phyloP scores from a whole-genome alignment of 2,329 filamentous ascomycete species.

The Pestalotiopsis sp. region DNA sequence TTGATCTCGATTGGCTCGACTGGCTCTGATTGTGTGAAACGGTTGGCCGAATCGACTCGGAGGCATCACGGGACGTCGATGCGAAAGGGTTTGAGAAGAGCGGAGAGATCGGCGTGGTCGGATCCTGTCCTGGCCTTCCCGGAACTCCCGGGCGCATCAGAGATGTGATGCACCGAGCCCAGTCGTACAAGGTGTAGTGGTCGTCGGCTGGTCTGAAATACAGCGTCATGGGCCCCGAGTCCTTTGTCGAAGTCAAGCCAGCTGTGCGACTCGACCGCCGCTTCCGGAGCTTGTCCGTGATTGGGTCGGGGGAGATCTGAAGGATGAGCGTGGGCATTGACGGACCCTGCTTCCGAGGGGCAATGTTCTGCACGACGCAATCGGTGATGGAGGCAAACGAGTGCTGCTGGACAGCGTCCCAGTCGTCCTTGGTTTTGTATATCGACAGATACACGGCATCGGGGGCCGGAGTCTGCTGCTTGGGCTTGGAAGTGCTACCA shows the following conservation, averaged over 20 bases:
- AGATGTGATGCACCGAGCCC: conserved; percentile 55
- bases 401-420: conserved; percentile 57
- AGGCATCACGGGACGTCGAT: conserved; percentile 38
- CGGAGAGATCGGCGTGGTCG: conserved; percentile 56
- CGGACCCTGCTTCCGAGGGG: conserved; percentile 64
- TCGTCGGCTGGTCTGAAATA: conserved; percentile 63
- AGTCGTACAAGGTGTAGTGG: conserved; percentile 57
- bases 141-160: conserved; percentile 42
- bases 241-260: conserved; percentile 55
- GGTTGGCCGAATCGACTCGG: conserved; percentile 43
- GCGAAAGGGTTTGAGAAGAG: conserved; percentile 58
- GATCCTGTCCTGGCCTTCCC: conserved; percentile 46
- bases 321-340: conserved; percentile 62
- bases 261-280: conserved; percentile 66
- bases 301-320: conserved; percentile 52
- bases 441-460: conserved; percentile 54
- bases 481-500: conserved; percentile 37
- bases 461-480: conserved; percentile 29
- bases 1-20: conserved; percentile 49
- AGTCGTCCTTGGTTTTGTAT: conserved; percentile 61
- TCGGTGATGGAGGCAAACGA: conserved; percentile 54
- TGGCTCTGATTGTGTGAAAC: conserved; percentile 50
- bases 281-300: conserved; percentile 62
- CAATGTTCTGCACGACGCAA: conserved; percentile 60
- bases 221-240: conserved; percentile 50